Evolutionary conservation across 441 rosid genomes (phyloP), one percentile per base, ranked within the genome.

Genomic region (Pelargonium citronellum): DNA sequence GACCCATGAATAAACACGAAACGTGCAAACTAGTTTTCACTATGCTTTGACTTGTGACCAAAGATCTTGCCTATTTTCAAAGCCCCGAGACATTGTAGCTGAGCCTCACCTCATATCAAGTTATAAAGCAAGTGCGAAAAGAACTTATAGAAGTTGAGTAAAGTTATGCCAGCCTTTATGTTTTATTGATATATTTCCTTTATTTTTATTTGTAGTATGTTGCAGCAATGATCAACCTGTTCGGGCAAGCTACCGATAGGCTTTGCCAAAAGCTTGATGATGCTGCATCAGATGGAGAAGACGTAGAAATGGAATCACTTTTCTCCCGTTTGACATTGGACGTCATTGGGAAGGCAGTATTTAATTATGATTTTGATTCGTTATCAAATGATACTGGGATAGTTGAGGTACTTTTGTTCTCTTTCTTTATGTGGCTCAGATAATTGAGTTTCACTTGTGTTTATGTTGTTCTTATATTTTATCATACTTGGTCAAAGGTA

Each of bases 321-420:
- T 95, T 95, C 86, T 95, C 99, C 74, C 96, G 84, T 70, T 83
- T 95, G 86, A 95, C 99, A 5, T 79, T 95, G 74, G 99, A 95
- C 72, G 70, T 95, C 69, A 95, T 95, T 69, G 99, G 99, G 79
- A 95, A 88, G 83, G 97, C 97, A 57, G 97, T 95, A 51, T 95
- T 95, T 73, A 95, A 95, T 78, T 95, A 87, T 67, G 99, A 95
- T 68, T 95, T 95, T 70, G 97, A 95, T 78, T 95, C 99, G 27
- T 75, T 95, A 67, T 86, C 96, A 17, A 87, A 91, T 76, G 99
- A 95, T 70, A 85, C 96, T 15, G 97, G 99, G 17, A 91, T 95
- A 73, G 94, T 95, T 68, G 99, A 89, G 97, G 99, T 91, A 76
- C 70, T 70, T 61, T 58, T 72, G 44, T 3, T 1, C 30, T 49